Base-by-base conservation (phyloP, 257 asterid species). In the Nyctanthes arbortristis region DNA sequence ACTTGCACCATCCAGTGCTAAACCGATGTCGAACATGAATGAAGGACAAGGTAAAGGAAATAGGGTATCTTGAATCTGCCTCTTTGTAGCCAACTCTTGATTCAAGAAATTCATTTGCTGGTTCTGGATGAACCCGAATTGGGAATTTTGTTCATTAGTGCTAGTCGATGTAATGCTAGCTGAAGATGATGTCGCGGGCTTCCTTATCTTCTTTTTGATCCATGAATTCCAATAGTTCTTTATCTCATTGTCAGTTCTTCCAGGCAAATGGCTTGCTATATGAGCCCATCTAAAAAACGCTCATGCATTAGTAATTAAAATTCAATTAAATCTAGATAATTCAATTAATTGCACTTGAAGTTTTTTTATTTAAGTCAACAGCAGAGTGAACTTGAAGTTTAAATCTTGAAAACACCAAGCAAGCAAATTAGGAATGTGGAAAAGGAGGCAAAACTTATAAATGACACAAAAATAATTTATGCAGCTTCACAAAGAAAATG, bases 141-240 rank as follows among this genome's bases (percentile, higher is more conserved):
- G 92, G 28, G 80, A 34, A 34, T 12, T 80, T 72, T 77, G 87
- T 0, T 75, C 55, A 1, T 59, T 25, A 7, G 10, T 35, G 20
- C 25, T 47, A 13, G 66, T 73, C 0, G 80, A 70, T 8, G 73
- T 27, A 14, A 76, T 33, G 34, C 65, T 57, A 35, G 78, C 35
- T 20, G 84, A 72, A 4, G 79, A 14, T 39, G 83, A 20, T 12
- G 75, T 12, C 9, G 86, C 61, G 64, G 96, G 69, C 37, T 88
- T 89, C 72, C 90, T 66, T 8, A 89, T 71, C 68, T 92, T 92
- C 83, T 89, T 92, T 68, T 92, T 92, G 58, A 92, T 92, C 98
- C 98, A 89, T 16, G 98, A 92, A 10, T 92, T 92, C 98, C 98
- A 92, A 3, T 92, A 92, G 73, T 92, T 92, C 67, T 92, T 92